phyloP scores from a whole-genome alignment of 108 stramenopile genomes.

The Fragilaria crotonensis region DNA sequence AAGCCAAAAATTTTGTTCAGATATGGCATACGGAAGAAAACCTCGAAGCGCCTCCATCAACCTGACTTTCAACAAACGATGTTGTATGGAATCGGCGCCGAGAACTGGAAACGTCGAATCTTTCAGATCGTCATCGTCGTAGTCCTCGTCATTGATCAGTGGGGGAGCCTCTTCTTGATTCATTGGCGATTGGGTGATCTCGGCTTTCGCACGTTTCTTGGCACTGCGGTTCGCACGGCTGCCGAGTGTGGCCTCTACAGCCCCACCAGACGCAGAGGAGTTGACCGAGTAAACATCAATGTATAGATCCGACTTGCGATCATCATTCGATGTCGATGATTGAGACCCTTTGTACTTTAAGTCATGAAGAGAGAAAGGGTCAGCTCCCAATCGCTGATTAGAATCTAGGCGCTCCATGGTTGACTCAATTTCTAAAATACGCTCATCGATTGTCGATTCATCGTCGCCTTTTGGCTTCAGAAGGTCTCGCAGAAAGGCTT shows the following conservation, averaged over 20 bases:
- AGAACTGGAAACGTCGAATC: neutral
- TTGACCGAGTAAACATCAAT: neutral
- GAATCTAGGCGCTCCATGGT: neutral
- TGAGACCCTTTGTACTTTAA: too few species aligned
- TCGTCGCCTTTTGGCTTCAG: neutral
- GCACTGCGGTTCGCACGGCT: too few species aligned
- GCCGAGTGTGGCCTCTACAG: neutral
- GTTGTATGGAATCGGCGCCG: neutral
- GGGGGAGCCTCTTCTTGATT: too few species aligned
- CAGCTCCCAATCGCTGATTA: neutral
- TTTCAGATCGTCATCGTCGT: neutral
- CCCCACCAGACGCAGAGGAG: neutral
- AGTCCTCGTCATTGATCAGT: neutral
- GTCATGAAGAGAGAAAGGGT: neutral
- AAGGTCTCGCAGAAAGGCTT: neutral
- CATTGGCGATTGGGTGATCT: too few species aligned
- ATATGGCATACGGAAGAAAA: slow-evolving; percentile 27
- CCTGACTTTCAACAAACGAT: neutral
- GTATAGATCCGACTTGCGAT: neutral
- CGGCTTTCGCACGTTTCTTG: too few species aligned
- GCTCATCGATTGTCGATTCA: neutral
- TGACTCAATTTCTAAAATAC: neutral
- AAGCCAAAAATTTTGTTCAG: slow-evolving; percentile 29
- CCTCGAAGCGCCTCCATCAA: slow-evolving; percentile 39
- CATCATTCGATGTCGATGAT: neutral